Conservation (phyloP, 108 stramenopile genomes). For the Cyclotella baltica region DNA sequence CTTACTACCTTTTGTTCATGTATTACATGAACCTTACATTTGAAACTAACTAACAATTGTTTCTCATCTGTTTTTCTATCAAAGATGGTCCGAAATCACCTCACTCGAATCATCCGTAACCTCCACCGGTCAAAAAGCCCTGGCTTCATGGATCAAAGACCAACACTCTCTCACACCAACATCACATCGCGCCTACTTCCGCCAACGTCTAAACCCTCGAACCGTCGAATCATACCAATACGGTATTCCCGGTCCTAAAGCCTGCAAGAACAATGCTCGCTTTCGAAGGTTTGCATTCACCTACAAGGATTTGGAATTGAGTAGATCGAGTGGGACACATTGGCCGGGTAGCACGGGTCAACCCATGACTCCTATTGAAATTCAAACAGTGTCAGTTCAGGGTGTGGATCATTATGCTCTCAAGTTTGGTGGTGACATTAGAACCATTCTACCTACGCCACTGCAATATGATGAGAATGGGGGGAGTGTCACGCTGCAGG, state of each 20-base stretch:
- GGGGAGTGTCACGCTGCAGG: neutral
- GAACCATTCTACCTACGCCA: conserved; percentile 33
- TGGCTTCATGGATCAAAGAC: conserved; percentile 31
- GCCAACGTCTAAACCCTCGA: conserved; percentile 28
- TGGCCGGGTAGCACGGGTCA: conserved; percentile 4
- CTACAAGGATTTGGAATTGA: conserved; percentile 40
- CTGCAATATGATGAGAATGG: conserved; percentile 32
- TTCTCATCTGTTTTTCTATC: neutral
- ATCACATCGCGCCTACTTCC: conserved; percentile 50
- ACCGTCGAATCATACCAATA: conserved; percentile 40
- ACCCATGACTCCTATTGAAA: conserved; percentile 22
- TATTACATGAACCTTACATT: too few species aligned
- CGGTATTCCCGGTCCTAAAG: conserved; percentile 35
- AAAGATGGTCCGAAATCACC: conserved; percentile 23
- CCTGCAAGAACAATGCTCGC: conserved; percentile 34
- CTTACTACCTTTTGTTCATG: too few species aligned
- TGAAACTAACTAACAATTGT: too few species aligned
- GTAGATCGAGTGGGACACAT: neutral
- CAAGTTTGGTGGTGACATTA: conserved; percentile 35
- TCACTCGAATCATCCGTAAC: neutral
- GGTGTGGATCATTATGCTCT: conserved; percentile 27
- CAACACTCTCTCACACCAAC: conserved; percentile 16
- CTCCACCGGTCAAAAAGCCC: conserved; percentile 2
- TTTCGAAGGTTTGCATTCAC: conserved; percentile 50
- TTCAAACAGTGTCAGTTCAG: conserved; percentile 22